Base-by-base conservation (phyloP, 2,329 filamentous ascomycete genomes). In the Trichoderma sp. region DNA sequence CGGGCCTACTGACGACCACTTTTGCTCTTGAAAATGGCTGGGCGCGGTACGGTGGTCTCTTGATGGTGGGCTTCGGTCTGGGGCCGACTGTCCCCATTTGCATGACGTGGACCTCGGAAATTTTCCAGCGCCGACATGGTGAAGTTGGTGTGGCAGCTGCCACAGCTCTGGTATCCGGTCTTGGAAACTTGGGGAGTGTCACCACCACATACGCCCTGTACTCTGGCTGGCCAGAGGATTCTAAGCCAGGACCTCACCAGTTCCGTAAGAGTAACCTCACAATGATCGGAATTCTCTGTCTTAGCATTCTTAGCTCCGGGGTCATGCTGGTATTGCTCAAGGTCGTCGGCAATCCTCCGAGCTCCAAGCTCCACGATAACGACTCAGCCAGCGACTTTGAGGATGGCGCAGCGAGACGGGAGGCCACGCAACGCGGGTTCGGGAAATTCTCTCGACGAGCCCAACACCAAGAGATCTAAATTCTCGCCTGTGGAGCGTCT, bases 61-160 rank as follows among this genome's bases (percentile, higher is more conserved):
- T 97, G 65, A 91, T 97, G 82, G 92, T 97, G 43, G 94, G 94
- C 5, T 97, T 97, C 77, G 94, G 94, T 0, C 90, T 97, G 2
- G 94, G 94, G 1, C 94, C 94, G 4, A 97, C 94, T 0, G 94
- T 97, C 1, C 94, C 94, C 12, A 95, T 95, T 77, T 95, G 93
- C 80, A 97, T 97, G 94, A 92, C 94, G 43, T 97, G 94, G 94
- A 94, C 93, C 36, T 93, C 90, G 74, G 93, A 97, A 81, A 92
- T 97, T 78, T 97, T 97, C 84, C 94, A 97, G 82, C 88, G 88
- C 36, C 91, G 94, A 13, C 94, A 97, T 78, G 93, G 94, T 61
- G 94, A 97, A 81, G 93, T 97, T 26, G 94, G 94, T 70, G 94
- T 97, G 7, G 94, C 94, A 4, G 92, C 94, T 15, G 94, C 94